These are phyloP conservation scores for Pseudogymnoascus sp. DNA, from an alignment of 2,329 filamentous ascomycete genomes.

Conservation along the genomic window DNA sequence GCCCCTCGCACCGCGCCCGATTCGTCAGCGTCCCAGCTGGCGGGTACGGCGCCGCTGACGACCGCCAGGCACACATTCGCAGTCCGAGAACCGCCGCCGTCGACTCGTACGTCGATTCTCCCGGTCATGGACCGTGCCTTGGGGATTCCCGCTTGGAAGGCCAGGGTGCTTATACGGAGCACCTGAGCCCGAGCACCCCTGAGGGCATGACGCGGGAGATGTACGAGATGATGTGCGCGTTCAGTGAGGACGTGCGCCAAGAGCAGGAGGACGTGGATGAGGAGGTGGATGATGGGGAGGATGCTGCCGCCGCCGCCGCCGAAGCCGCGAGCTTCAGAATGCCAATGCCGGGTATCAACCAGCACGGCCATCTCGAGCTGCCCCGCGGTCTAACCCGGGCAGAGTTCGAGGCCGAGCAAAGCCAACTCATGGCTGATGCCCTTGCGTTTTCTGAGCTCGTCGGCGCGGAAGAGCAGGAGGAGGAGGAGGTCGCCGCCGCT, in stretches of 20 bases:
- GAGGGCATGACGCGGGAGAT: slow-evolving; percentile 5
- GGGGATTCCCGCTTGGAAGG: neutral
- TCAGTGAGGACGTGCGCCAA: slow-evolving; percentile 5
- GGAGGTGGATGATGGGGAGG: neutral
- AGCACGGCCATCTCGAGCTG: neutral
- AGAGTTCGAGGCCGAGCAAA: neutral
- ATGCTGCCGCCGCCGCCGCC: neutral
- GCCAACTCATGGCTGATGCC: neutral
- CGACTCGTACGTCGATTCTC: neutral
- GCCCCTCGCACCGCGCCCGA: neutral
- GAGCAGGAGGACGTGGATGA: neutral
- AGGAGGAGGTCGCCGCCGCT: neutral
- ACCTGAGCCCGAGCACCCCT: neutral
- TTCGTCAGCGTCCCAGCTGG: slow-evolving; percentile 1
- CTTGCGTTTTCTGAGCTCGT: neutral
- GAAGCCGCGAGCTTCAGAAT: neutral
- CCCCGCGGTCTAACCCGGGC: neutral
- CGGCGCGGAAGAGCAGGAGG: neutral
- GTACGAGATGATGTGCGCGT: slow-evolving; percentile 5
- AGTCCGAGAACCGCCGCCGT: neutral
- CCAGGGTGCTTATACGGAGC: neutral
- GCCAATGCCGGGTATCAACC: slow-evolving; percentile 3
- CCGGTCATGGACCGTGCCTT: neutral
- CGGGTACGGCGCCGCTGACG: neutral
- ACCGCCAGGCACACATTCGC: neutral